Evolutionary conservation across 2,329 filamentous ascomycete species (phyloP).

Genomic region (Neurospora sp.): DNA sequence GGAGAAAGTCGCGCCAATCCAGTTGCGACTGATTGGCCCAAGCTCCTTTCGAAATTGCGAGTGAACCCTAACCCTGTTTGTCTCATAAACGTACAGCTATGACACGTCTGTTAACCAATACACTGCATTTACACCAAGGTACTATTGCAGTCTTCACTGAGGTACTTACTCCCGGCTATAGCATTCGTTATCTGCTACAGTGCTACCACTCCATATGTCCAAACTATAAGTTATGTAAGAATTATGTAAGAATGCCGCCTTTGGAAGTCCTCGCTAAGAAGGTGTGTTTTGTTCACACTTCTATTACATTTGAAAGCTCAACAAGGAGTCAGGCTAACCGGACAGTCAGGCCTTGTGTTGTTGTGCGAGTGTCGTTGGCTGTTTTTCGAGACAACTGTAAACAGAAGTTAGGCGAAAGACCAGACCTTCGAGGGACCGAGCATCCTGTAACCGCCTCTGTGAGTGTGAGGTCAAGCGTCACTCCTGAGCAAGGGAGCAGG

Average conservation of each 20-base stretch:
- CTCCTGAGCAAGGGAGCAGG: neutral
- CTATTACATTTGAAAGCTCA: too few relatives aligned
- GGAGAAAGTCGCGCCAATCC: neutral
- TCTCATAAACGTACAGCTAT: neutral
- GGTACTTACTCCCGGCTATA: neutral
- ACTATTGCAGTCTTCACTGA: neutral
- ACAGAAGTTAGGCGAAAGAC: neutral
- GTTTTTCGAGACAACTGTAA: neutral
- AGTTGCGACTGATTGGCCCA: neutral
- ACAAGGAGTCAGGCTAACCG: too few relatives aligned
- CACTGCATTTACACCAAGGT: neutral
- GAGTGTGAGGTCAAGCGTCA: neutral
- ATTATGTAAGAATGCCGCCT: neutral
- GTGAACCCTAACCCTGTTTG: neutral
- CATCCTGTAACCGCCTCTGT: neutral
- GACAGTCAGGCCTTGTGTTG: too few relatives aligned
- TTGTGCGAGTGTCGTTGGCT: neutral
- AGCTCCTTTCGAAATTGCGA: neutral
- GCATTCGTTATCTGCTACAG: neutral
- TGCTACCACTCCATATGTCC: too few relatives aligned
- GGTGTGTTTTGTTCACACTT: neutral
- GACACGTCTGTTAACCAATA: neutral
- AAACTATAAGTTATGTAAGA: neutral
- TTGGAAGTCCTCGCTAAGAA: neutral
- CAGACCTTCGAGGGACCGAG: neutral